Evolutionary conservation across 768 basidiomycete genomes (phyloP), one percentile per base, ranked within the genome.

Genomic region (Tricholoma sp.): DNA sequence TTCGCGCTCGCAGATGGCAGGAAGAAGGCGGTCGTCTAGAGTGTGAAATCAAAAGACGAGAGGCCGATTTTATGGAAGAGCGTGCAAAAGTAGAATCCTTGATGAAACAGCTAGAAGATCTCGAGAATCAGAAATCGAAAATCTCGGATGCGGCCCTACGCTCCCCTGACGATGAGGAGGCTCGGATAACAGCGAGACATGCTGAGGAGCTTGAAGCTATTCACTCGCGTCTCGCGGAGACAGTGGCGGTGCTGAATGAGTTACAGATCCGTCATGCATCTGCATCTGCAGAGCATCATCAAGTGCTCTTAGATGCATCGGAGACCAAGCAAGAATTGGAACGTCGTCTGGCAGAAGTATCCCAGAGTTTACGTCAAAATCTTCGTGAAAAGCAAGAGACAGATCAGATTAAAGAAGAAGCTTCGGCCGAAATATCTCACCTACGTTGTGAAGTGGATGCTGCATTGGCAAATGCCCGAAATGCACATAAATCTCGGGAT

Each of bases 201-300:
- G 63, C 70, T 4, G 66, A 70, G 50, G 74, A 75, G 33, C 57
- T 79, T 54, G 67, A 64, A 6, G 63, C 63, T 18, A 55, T 82
- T 20, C 73, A 72, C 50, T 61, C 63, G 15, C 76, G 66, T 37
- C 67, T 81, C n/a, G 63, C 67, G 8, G 66, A 72, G 31, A 70
- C 65, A 31, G 66, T 66, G 39, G 65, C 63, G 45, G 66, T 74
- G 17, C 57, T 81, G 31, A 67, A 70, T 37, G 66, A 72, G 33
- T 65, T 76, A 10, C 71, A 67, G 56, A 66, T 65, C 12, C 64
- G 66, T 7, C 66, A 74, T 41, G 63, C 68, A 32, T 71, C 73
- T 8, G 63, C 67, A n/a, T 67, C 69, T 51, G 66, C 59, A n/a
- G 62, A 73, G 17, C 70, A 76, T 53, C 61, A 70, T 4, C 68